phyloP scores from a whole-genome alignment of 179 eudicot species.

The Nepenthes alata region DNA sequence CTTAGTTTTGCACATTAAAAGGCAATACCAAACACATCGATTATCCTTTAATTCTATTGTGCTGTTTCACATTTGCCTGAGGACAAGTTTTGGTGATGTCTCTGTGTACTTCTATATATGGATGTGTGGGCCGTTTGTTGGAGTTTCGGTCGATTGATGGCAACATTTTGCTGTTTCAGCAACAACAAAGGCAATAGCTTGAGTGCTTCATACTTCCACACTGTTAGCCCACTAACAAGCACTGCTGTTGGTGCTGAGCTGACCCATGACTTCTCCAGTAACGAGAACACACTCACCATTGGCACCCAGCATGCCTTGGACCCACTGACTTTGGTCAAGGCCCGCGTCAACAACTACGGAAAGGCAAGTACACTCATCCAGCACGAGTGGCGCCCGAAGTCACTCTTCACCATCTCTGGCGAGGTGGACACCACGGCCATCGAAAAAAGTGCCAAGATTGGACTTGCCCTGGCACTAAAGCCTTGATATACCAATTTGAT shows the following conservation, averaged over 20 bases:
- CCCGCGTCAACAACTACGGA: slow-evolving; percentile 57
- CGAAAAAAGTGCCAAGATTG: slow-evolving; percentile 76
- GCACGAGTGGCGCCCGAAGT: slow-evolving; percentile 83
- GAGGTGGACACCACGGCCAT: slow-evolving; percentile 73
- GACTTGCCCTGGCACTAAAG: slow-evolving; percentile 75
- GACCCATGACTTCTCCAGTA: slow-evolving; percentile 51
- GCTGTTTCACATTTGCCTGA: too few species aligned
- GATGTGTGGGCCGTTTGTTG: too few species aligned
- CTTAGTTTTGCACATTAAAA: too few species aligned
- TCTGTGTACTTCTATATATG: too few species aligned
- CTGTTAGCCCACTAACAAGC: slow-evolving; percentile 37
- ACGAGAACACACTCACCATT: slow-evolving; percentile 53
- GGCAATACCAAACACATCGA: too few species aligned
- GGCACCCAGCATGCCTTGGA: slow-evolving; percentile 65
- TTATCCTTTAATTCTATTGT: too few species aligned
- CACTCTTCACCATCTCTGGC: slow-evolving; percentile 63
- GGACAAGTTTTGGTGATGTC: too few species aligned
- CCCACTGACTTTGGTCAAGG: slow-evolving; percentile 57
- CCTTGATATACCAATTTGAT: slow-evolving; percentile 24
- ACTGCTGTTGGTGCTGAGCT: slow-evolving; percentile 73
- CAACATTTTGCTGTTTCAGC: slow-evolving; percentile 20
- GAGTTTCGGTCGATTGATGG: background rate
- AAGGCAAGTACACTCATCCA: slow-evolving; percentile 61
- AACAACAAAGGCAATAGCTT: slow-evolving; percentile 62
- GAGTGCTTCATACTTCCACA: slow-evolving; percentile 65